Conservation (phyloP, 768 basidiomycete species). For the Collybia sp. region DNA sequence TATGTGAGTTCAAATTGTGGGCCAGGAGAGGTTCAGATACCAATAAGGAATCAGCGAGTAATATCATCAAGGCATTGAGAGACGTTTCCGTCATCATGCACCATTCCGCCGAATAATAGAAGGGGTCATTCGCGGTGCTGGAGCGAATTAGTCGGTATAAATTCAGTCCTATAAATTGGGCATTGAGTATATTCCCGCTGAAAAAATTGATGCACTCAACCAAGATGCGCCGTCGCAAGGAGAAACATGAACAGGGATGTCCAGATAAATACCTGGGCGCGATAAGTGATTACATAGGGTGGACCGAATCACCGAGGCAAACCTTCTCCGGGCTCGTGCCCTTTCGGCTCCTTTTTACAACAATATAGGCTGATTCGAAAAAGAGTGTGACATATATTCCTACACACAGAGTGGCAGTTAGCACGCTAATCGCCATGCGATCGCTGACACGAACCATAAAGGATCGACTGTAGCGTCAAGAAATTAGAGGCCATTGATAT, state of each 20-base stretch:
- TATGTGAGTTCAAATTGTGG: background rate
- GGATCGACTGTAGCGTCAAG: background rate
- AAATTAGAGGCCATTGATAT: background rate
- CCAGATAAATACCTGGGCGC: slow-evolving; percentile 16
- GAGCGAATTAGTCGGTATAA: too few relatives aligned
- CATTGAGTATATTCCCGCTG: too few relatives aligned
- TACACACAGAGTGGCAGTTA: background rate
- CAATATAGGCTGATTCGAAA: slow-evolving; percentile 11
- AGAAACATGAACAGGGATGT: slow-evolving; percentile 19
- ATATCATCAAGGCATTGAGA: slow-evolving; percentile 10
- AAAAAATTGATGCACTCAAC: slow-evolving; percentile 3
- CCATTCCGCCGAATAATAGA: too few relatives aligned
- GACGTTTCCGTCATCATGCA: too few relatives aligned
- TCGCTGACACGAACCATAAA: slow-evolving; percentile 1
- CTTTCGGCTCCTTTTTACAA: slow-evolving; percentile 9
- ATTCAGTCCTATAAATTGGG: too few relatives aligned
- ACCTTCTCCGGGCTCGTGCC: slow-evolving; percentile 8
- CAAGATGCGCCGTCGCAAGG: slow-evolving; percentile 16
- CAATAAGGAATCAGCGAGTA: slow-evolving; percentile 12
- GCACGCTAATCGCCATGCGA: background rate
- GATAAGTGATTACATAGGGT: background rate
- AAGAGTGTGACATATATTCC: slow-evolving; percentile 15
- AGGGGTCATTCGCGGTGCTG: too few relatives aligned
- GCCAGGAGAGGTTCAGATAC: slow-evolving; percentile 1
- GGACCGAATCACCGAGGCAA: background rate